Conservation (phyloP, 2,329 filamentous ascomycete species). For the Cercospora sesami region DNA sequence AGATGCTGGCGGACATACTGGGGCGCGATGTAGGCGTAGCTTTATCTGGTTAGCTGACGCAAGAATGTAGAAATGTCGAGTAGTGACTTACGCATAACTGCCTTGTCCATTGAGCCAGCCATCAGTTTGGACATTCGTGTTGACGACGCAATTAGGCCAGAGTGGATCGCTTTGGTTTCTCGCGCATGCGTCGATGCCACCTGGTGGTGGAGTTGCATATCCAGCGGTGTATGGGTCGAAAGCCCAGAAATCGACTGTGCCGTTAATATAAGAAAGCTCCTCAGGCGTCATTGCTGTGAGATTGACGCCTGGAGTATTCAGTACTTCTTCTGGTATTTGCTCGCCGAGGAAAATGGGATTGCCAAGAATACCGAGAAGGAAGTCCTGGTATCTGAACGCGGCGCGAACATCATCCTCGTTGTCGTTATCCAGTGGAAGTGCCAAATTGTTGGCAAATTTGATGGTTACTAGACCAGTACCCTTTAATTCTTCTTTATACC, state of each 20-base stretch:
- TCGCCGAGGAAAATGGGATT: constrained; percentile 55
- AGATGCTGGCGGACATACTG: constrained; percentile 58
- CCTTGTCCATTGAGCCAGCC: constrained; percentile 32
- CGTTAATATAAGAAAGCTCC: constrained; percentile 44
- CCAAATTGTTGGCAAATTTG: constrained; percentile 48
- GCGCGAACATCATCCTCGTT: constrained; percentile 49
- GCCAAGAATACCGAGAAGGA: constrained; percentile 52
- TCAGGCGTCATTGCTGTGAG: constrained; percentile 51
- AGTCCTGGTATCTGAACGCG: constrained; percentile 47
- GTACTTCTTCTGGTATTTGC: constrained; percentile 51
- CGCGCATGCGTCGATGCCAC: constrained; percentile 42
- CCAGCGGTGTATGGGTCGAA: constrained; percentile 43
- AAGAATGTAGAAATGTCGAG: not conserved
- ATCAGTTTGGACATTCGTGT: constrained; percentile 27
- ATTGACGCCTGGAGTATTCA: constrained; percentile 49
- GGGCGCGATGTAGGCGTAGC: constrained; percentile 54
- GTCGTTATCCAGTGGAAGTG: constrained; percentile 40
- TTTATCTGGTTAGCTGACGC: not conserved
- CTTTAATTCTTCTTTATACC: constrained; percentile 56
- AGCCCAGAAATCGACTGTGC: constrained; percentile 41
- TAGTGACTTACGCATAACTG: constrained; percentile 16
- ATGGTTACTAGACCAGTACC: constrained; percentile 53
- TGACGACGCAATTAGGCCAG: constrained; percentile 37
- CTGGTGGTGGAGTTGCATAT: constrained; percentile 40
- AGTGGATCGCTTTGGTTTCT: constrained; percentile 38